Percentiles rank a stretch among this genome's conserved stretches.
phyloP scores from a whole-genome alignment of 768 basidiomycete genomes.

The Leucosporidium creatinivorum region DNA sequence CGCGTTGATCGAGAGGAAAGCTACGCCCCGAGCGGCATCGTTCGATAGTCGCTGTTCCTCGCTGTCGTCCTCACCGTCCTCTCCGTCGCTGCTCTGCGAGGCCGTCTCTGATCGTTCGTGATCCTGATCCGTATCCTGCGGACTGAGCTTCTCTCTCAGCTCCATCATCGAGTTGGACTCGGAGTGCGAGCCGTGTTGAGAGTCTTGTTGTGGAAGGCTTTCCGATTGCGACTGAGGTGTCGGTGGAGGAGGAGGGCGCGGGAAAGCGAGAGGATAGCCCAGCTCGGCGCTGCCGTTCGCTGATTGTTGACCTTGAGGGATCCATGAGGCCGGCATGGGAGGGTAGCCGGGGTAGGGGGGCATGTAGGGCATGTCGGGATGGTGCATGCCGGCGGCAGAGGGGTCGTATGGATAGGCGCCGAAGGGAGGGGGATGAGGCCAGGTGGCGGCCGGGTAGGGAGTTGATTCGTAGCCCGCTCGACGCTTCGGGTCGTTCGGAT shows the following conservation, averaged over 20 bases:
- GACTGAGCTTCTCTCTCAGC: background rate
- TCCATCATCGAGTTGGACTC: background rate
- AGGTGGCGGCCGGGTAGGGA: background rate
- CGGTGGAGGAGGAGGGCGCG: no score
- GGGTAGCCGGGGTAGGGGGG: no score
- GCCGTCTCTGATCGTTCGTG: background rate
- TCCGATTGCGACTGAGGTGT: no score
- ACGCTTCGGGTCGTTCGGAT: background rate
- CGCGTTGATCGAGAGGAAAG: slow-evolving; percentile 9
- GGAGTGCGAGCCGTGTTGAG: background rate
- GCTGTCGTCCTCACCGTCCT: no score
- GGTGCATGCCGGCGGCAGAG: no score
- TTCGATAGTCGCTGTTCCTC: background rate
- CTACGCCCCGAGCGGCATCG: slow-evolving; percentile 19
- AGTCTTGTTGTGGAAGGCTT: background rate
- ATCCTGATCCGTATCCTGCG: background rate
- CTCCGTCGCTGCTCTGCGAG: background rate
- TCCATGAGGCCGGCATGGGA: background rate
- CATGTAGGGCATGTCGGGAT: no score
- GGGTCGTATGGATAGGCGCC: background rate
- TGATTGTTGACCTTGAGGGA: background rate
- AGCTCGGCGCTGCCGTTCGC: no score
- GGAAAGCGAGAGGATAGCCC: no score
- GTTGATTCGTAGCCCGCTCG: background rate
- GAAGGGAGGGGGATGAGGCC: background rate